phyloP scores from a whole-genome alignment of 495 filamentous ascomycete genomes.

The Tuber magnatum region DNA sequence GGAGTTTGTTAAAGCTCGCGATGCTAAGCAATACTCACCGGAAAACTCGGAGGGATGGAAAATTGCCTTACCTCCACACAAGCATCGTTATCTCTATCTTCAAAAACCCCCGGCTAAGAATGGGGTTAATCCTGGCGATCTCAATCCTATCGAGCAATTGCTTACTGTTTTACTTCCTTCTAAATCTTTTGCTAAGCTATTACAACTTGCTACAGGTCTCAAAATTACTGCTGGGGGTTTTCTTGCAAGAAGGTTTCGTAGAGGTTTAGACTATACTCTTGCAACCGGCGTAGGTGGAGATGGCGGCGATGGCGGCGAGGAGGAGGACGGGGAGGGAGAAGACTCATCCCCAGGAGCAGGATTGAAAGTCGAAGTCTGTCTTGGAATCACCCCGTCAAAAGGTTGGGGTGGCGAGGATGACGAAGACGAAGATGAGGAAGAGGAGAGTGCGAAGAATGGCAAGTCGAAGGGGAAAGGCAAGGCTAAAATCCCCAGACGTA shows the following conservation, averaged over 20 bases:
- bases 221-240: slow-evolving; percentile 60
- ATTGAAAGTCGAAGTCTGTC: slow-evolving; percentile 75
- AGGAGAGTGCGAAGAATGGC: slow-evolving; percentile 44
- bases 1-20: slow-evolving; percentile 59
- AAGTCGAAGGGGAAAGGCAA: slow-evolving; percentile 37
- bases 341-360: slow-evolving; percentile 54
- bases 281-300: slow-evolving; percentile 56
- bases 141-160: slow-evolving; percentile 61
- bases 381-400: slow-evolving; percentile 69
- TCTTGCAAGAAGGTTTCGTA: slow-evolving; percentile 73
- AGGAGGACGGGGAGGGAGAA: slow-evolving; percentile 23
- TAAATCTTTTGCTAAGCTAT: slow-evolving; percentile 81
- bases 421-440: slow-evolving; percentile 49
- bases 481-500: slow-evolving; percentile 34
- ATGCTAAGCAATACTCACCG: slow-evolving; percentile 45
- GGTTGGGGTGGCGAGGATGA: slow-evolving; percentile 74
- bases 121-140: slow-evolving; percentile 17
- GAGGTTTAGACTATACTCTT: slow-evolving; percentile 83
- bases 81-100: slow-evolving; percentile 84
- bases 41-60: slow-evolving; percentile 62
- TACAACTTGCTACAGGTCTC: slow-evolving; percentile 68
- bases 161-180: slow-evolving; percentile 73
- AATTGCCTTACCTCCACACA: slow-evolving; percentile 83
- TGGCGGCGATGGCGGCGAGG: slow-evolving; percentile 26
- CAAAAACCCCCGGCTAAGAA: slow-evolving; percentile 43